Evolutionary conservation across 176 grass and related monocot genomes (phyloP).

Genomic region (Ampelocalamus luodianensis): DNA sequence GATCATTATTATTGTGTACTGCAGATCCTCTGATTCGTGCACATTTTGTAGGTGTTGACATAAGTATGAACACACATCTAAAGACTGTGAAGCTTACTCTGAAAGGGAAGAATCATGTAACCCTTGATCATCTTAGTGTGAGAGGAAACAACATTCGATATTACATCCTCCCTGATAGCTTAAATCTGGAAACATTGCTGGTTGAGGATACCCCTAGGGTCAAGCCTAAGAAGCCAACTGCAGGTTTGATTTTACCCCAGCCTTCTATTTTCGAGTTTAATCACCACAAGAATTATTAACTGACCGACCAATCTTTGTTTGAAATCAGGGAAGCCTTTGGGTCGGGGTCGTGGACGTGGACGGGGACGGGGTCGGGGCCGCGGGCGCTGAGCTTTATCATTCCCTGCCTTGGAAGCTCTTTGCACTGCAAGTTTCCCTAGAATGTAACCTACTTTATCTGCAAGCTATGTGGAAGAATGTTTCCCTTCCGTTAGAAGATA

Average conservation of each 20-base stretch:
- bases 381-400: constrained; percentile 49
- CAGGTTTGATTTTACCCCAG: constrained; percentile 45
- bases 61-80: constrained; percentile 94
- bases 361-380: constrained; percentile 80
- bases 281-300: neutral
- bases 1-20: constrained; percentile 3
- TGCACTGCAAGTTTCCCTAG: constrained; percentile 9
- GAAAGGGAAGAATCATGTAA: constrained; percentile 91
- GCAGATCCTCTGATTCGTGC: constrained; percentile 14
- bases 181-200: constrained; percentile 88
- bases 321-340: constrained; percentile 71
- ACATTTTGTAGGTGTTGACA: constrained; percentile 72
- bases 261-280: neutral
- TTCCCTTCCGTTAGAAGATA: constrained; percentile 37
- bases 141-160: constrained; percentile 96
- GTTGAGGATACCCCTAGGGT: constrained; percentile 90
- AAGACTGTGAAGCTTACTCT: constrained; percentile 89
- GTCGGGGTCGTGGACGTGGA: constrained; percentile 76
- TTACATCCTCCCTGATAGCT: constrained; percentile 92
- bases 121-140: constrained; percentile 85
- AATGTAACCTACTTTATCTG: constrained; percentile 40
- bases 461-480: constrained; percentile 30
- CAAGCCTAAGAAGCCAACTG: constrained; percentile 80
- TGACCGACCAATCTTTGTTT: constrained; percentile 16
- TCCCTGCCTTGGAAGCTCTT: constrained; percentile 37